These are phyloP conservation scores for Microbotryum lychnidis-dioicae DNA, from an alignment of 1,284 basidiomycete species.

Conservation along the genomic window DNA sequence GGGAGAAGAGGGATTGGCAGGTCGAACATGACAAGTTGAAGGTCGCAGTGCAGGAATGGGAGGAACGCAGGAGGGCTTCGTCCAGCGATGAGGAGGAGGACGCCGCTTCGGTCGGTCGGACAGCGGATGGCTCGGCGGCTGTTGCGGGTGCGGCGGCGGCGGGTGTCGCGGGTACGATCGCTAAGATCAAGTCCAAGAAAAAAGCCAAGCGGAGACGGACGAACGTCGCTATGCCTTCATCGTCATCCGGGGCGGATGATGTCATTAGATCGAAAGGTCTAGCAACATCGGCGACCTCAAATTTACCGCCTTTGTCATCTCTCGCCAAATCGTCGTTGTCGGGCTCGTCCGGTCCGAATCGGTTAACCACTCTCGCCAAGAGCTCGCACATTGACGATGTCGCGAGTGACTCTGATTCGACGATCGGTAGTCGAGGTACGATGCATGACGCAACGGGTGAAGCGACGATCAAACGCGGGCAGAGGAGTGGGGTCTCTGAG, in stretches of 20 bases:
- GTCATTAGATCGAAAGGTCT: constrained; percentile 8
- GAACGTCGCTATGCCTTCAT: constrained; percentile 10
- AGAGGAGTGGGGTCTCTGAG: not conserved
- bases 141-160: not conserved
- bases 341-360: not conserved
- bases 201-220: constrained; percentile 36
- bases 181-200: not conserved
- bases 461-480: not conserved
- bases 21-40: constrained; percentile 67
- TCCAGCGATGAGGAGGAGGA: constrained; percentile 32
- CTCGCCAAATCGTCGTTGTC: not conserved
- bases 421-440: constrained; percentile 10
- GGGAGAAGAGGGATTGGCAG: constrained; percentile 70
- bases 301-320: constrained; percentile 2
- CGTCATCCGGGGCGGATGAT: constrained; percentile 30
- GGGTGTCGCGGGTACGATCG: not conserved
- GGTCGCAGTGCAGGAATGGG: constrained; percentile 74
- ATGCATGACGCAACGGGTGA: not conserved
- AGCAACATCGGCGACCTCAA: not conserved
- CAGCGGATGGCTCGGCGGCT: not conserved
- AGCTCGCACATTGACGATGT: not conserved
- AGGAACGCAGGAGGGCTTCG: constrained; percentile 47
- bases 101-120: constrained; percentile 4
- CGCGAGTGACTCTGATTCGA: constrained; percentile 24
- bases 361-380: not conserved